phyloP scores from a whole-genome alignment of 192 early-diverging fungal genomes.

The Coemansia sp. region DNA sequence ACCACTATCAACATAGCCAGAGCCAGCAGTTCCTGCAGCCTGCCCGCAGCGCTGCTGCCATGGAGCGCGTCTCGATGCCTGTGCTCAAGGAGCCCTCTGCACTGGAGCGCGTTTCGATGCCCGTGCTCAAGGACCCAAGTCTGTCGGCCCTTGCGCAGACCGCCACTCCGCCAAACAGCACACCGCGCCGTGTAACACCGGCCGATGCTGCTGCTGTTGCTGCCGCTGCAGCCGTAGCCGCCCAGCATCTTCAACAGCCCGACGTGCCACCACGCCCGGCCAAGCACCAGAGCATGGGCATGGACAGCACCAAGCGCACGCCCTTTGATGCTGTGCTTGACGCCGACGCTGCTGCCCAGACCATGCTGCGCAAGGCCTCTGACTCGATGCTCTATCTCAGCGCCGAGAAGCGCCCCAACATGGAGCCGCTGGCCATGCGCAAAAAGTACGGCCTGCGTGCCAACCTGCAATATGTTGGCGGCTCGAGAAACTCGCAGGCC shows the following conservation, averaged over 20 bases:
- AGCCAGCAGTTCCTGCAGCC: too few relatives aligned
- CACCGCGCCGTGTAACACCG: conserved; percentile 10
- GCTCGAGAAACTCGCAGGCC: conserved; percentile 5
- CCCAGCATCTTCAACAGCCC: conserved; percentile 4
- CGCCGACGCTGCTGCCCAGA: conserved; percentile 21
- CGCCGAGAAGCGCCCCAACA: conserved; percentile 48
- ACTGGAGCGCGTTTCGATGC: conserved; percentile 49
- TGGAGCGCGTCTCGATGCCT: conserved; percentile 49
- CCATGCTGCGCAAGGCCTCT: conserved; percentile 44
- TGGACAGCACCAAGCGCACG: conserved; percentile 4
- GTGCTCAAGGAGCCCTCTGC: conserved; percentile 38
- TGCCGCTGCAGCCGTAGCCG: background rate
- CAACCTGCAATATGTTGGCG: conserved; percentile 42
- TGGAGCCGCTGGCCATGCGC: conserved; percentile 45
- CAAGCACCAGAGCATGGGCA: conserved; percentile 27
- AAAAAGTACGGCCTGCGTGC: conserved; percentile 50
- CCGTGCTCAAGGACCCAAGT: conserved; percentile 32
- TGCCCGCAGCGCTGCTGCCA: conserved; percentile 1
- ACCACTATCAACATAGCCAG: too few relatives aligned
- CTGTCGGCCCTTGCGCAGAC: conserved; percentile 9
- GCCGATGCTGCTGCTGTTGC: background rate
- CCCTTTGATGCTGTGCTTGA: conserved; percentile 3
- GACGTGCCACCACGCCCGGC: conserved; percentile 23
- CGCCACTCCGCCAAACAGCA: conserved; percentile 24
- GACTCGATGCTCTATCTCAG: conserved; percentile 45